These are phyloP conservation scores for Fusarium vanettenii DNA, from an alignment of 2,329 filamentous ascomycete species.

Conservation along the genomic window DNA sequence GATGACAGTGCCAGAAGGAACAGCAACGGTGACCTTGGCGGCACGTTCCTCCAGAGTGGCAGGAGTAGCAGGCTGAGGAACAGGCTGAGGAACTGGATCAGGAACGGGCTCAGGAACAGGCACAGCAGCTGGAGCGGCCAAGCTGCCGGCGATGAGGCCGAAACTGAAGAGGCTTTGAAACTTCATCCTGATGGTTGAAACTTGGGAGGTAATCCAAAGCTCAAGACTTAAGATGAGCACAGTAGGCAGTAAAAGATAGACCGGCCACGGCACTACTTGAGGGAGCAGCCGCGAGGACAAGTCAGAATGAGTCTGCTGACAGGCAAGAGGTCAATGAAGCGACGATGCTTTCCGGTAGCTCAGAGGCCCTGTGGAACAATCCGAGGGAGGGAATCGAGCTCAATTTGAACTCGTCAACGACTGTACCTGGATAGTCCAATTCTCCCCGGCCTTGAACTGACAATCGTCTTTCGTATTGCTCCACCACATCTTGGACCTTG, in stretches of 20 bases:
- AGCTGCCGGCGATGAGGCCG: constrained; percentile 25
- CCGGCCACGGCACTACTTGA: background rate
- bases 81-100: background rate
- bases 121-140: constrained; percentile 34
- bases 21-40: constrained; percentile 62
- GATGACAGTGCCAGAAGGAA: constrained; percentile 67
- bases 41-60: constrained; percentile 55
- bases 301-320: background rate
- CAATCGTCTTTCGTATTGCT: background rate
- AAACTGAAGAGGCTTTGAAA: constrained; percentile 23
- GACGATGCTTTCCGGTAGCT: constrained; percentile 17
- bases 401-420: constrained; percentile 35
- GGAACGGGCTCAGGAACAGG: constrained; percentile 15
- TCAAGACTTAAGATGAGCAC: background rate
- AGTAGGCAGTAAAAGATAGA: constrained; percentile 2
- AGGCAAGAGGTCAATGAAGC: background rate
- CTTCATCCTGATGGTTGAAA: constrained; percentile 30
- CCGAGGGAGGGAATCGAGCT: constrained; percentile 21
- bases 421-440: background rate
- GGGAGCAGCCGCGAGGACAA: background rate
- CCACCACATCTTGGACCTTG: background rate
- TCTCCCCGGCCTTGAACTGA: background rate
- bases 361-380: constrained; percentile 11
- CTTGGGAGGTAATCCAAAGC: background rate
- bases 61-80: constrained; percentile 33